These are phyloP conservation scores for Scheffersomyces parashehatae DNA, from an alignment of 1,139 yeast species.

Conservation along the genomic window DNA sequence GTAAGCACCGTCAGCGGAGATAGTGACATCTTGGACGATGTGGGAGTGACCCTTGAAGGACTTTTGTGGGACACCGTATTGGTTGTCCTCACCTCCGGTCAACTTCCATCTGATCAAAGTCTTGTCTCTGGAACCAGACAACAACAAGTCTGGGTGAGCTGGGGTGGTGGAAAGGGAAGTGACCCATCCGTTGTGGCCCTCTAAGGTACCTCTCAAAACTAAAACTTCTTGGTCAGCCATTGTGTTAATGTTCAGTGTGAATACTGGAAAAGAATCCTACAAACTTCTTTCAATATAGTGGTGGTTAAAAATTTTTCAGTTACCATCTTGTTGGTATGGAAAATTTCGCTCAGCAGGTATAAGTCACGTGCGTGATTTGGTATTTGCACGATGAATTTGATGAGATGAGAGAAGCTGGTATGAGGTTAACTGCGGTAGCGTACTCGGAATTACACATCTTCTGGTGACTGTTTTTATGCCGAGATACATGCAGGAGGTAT, in stretches of 20 bases:
- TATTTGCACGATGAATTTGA: not conserved
- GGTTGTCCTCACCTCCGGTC: conserved; percentile 92
- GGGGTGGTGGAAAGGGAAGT: conserved; percentile 98
- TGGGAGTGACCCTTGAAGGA: conserved; percentile 98
- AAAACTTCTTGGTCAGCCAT: conserved; percentile 89
- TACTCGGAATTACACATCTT: conserved; percentile 37
- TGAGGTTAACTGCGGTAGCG: conserved; percentile 24
- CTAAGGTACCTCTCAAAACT: conserved; percentile 99
- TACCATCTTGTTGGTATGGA: conserved; percentile 1
- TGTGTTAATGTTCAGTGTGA: conserved; percentile 13
- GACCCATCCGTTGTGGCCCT: conserved; percentile 89
- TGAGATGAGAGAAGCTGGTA: conserved; percentile 12
- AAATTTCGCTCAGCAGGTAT: not conserved
- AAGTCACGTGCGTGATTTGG: not conserved
- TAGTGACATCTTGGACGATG: conserved; percentile 97
- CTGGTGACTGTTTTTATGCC: conserved; percentile 40
- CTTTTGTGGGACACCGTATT: conserved; percentile 98
- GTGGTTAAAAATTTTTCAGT: conserved; percentile 4
- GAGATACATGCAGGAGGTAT: conserved; percentile 24
- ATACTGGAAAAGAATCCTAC: not conserved
- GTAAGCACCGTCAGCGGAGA: conserved; percentile 97
- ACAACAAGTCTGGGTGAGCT: conserved; percentile 96
- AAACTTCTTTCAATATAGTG: not conserved
- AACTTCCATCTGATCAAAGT: conserved; percentile 97
- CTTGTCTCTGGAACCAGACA: conserved; percentile 99